A percentile compares a stretch with the other conserved stretches of the same genome.
These are phyloP conservation scores for Neonectria neomacrospora DNA, from an alignment of 2,329 filamentous ascomycete species.

Conservation along the genomic window DNA sequence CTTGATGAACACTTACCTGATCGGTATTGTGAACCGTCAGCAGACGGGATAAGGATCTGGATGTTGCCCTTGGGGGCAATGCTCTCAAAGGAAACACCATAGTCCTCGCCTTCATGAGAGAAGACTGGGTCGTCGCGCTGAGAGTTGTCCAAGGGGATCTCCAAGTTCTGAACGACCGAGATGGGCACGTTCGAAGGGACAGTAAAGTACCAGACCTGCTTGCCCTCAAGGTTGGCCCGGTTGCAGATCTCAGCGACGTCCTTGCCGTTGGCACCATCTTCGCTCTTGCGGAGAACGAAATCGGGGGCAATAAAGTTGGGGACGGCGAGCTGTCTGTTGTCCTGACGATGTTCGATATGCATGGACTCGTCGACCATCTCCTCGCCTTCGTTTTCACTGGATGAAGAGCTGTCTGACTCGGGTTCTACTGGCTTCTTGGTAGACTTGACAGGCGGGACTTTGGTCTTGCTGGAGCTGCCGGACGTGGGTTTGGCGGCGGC, in stretches of 20 bases:
- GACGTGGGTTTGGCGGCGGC: conserved; percentile 27
- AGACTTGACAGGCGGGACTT: conserved; percentile 29
- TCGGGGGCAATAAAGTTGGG: conserved; percentile 61
- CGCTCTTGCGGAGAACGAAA: conserved; percentile 63
- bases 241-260: conserved; percentile 66
- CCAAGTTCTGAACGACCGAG: conserved; percentile 71
- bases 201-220: conserved; percentile 85
- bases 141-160: conserved; percentile 67
- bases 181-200: conserved; percentile 77
- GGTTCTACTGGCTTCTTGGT: conserved; percentile 27
- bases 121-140: conserved; percentile 65
- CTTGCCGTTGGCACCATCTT: conserved; percentile 52
- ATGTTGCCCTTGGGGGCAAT: conserved; percentile 62
- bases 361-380: conserved; percentile 54
- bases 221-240: conserved; percentile 70
- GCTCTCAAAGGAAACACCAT: conserved; percentile 67
- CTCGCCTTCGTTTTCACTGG: conserved; percentile 44
- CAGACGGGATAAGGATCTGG: conserved; percentile 70
- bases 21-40: conserved; percentile 64
- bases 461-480: conserved; percentile 38
- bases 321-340: conserved; percentile 51
- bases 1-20: conserved; percentile 57
- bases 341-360: conserved; percentile 50
- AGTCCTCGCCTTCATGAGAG: conserved; percentile 72
- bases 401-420: conserved; percentile 31